Evolutionary conservation across 2,329 filamentous ascomycete genomes (phyloP), one percentile per base, ranked within the genome.

Genomic region (Sodiomyces alkalinus): DNA sequence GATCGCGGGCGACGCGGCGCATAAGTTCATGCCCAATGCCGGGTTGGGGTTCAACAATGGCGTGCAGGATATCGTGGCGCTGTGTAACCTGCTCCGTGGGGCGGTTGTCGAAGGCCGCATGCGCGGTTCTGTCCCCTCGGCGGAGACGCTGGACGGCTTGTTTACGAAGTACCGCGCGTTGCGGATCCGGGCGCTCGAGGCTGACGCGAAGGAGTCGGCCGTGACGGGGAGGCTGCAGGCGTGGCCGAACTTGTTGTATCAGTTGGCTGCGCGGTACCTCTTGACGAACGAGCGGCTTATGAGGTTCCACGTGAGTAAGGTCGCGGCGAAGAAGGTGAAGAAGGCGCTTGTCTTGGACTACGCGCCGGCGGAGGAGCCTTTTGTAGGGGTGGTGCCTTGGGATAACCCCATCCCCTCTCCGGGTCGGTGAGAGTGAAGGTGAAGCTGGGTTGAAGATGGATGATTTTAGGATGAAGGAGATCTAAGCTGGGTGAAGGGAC

Each of bases 21-120:
- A 57, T 31, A 56, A 56, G 22, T 48, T 49, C 28, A 55, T 51
- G 0, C 50, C 54, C 0, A 53, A 48, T 26, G 40, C 48, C 0
- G 52, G 49, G 0, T 39, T 43, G 1, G 52, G 52, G 1, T 46
- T 46, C 20, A 55, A 56, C 35, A 46, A 46, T 13, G 53, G 46
- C 0, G 39, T 56, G 1, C 42, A 49, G 19, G 51, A 54, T 10
- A 31, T 49, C 1, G 41, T 49, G 4, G 39, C 34, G 0, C 33
- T 52, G 1, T 35, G 36, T 28, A 52, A 52, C 27, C 36, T 38
- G 7, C 39, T 52, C 6, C 30, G 41, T n/a, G n/a, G n/a, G n/a
- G n/a, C n/a, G n/a, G n/a, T n/a, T n/a, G n/a, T n/a, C n/a, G 17
- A 19, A 26, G 5, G 16, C 30, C 4, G 17, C 30, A 4, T 17